Percentiles rank a stretch among this genome's conserved stretches.
phyloP scores from a whole-genome alignment of 2,329 filamentous ascomycete genomes.

The Monilinia aucupariae region DNA sequence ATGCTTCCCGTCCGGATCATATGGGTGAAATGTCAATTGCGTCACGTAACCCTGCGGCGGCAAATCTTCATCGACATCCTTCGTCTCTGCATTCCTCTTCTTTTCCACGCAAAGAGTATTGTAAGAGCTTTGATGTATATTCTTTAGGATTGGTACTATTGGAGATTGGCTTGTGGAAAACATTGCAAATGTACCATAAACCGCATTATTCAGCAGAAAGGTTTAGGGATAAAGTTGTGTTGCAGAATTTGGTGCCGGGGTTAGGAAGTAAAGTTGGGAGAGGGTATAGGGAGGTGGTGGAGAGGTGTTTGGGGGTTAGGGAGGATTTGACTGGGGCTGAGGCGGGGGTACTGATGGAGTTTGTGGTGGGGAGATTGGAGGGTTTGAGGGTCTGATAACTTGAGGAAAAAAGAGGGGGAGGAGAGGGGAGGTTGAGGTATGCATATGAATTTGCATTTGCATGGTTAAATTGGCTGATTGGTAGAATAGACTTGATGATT shows the following conservation, averaged over 20 bases:
- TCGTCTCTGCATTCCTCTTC: conserved; percentile 37
- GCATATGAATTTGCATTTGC: neutral
- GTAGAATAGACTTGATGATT: neutral
- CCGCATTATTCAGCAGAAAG: conserved; percentile 40
- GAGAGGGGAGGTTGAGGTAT: neutral
- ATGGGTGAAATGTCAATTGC: conserved; percentile 38
- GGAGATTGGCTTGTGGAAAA: conserved; percentile 45
- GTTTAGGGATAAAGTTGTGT: conserved; percentile 41
- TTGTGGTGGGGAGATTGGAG: conserved; percentile 40
- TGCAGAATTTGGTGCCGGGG: conserved; percentile 40
- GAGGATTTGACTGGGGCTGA: conserved; percentile 39
- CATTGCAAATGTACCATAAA: conserved; percentile 40
- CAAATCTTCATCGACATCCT: conserved; percentile 45
- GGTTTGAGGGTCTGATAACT: conserved; percentile 29
- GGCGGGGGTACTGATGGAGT: conserved; percentile 40
- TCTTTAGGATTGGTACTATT: conserved; percentile 45
- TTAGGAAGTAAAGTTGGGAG: conserved; percentile 41
- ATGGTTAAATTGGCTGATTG: neutral
- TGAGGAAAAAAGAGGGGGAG: no score
- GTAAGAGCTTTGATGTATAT: conserved; percentile 41
- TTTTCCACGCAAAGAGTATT: conserved; percentile 37
- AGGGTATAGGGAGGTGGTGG: conserved; percentile 40
- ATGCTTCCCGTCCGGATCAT: conserved; percentile 38
- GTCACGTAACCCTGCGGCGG: conserved; percentile 38
- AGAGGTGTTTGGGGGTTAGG: conserved; percentile 38